Base-by-base conservation (phyloP, 1,139 yeast species). In the Yamadazyma buinensis region DNA sequence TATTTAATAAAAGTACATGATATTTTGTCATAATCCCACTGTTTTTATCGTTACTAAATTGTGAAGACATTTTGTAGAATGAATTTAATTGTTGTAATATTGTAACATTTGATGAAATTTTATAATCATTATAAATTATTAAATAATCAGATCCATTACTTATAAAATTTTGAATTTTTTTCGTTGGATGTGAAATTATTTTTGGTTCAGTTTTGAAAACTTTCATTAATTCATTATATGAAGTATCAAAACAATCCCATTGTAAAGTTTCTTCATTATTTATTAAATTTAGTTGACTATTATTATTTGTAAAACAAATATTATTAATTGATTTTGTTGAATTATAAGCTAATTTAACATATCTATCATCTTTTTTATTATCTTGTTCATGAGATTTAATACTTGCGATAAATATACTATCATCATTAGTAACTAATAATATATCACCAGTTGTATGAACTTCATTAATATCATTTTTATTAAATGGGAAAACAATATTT, bases 321-420 rank as follows among this genome's bases (percentile, higher is more conserved):
- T 63, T 64, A 27, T 37, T 30, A 2, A 54, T 37, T 8, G 35
- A 28, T 6, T 42, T 40, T 2, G 39, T 22, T 8, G 39, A 29
- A 18, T 32, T 22, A 38, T 51, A 61, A 1, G 61, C 58, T 17
- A 48, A 52, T 36, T 64, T 65, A 7, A 62, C 40, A 33, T 54
- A 52, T 39, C 57, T 64, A 36, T 68, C 73, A 40, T 66, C 72
- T 26, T 65, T 55, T 39, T 64, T 67, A 32, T 52, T 57, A 34
- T 14, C 42, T 37, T 29, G 46, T 37, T 55, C 59, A 39, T 57
- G 62, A 4, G 53, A 43, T 33, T 62, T 64, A 9, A 67, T 40
- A 14, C 45, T 41, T 2, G 61, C 58, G 5, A 58, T 39, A 34
- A 59, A 59, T 0, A 68, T 31, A 3, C 48, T 31, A 6, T 67